Base-by-base conservation (phyloP, 1,284 basidiomycete species). In the Erythrobasidium hasegawianum region DNA sequence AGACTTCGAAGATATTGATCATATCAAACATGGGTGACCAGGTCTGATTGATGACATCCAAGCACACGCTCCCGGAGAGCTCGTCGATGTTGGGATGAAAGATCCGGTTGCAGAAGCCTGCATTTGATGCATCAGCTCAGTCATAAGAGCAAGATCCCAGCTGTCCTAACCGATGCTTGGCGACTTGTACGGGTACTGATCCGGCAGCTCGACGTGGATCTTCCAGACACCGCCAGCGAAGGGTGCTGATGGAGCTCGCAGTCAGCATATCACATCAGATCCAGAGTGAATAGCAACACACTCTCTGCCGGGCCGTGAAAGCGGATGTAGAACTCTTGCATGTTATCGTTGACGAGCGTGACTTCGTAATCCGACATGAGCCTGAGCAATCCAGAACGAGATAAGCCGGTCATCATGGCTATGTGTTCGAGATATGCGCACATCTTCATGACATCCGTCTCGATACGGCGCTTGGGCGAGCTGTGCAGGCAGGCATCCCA, bases 1-100 rank as follows among this genome's bases (percentile, higher is more conserved):
- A 98, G 64, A 92, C 88, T 78, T 98, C 96, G 75, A 98, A 98
- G 74, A 98, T 97, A 78, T 98, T 98, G 81, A 97, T 91, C 87
- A 97, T 93, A 80, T 97, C 95, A 77, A 95, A 97, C 94, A 97
- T 97, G 1, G 93, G 94, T 38, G 93, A 96, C 94, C 93, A 97
- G n/a, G 93, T 96, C 53, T 57, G 54, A 27, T 62, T 61, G 77
- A 96, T 96, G 38, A 96, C 93, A 79, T 96, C 93, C 71, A 97
- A 81, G 78, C 93, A 97, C 49, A 97, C 93, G 16, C 91, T 94
- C 59, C 62, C 68, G 8, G 71, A 74, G 0, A 74, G 59, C 64
- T 76, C 75, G 68, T 76, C 75, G 55, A 76, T 76, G 65, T 76
- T 75, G 45, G 73, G 95, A 76, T 98, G 95, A 78, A 97, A 98